These are phyloP conservation scores for Volvariella volvacea DNA, from an alignment of 1,284 basidiomycete genomes.

Conservation along the genomic window DNA sequence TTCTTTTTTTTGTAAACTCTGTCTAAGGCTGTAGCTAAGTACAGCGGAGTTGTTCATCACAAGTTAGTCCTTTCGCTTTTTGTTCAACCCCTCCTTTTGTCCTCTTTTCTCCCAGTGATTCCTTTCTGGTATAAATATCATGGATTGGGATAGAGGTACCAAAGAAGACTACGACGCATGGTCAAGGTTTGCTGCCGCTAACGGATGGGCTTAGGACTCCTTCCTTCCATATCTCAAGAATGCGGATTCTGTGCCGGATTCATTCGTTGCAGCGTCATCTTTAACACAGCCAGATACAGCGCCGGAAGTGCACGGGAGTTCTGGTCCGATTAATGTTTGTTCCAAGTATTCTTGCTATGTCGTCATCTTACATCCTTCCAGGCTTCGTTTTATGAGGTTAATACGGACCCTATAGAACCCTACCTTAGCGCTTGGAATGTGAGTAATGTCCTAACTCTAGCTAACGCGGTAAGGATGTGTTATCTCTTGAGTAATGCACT, in stretches of 20 bases:
- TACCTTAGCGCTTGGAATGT: background rate
- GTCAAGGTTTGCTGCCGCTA: slow-evolving; percentile 11
- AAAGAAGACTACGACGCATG: slow-evolving; percentile 23
- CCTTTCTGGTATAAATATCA: slow-evolving; percentile 8
- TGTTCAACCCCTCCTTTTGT: no score
- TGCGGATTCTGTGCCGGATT: background rate
- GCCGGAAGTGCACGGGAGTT: no score
- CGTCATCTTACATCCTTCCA: background rate
- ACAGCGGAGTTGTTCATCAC: no score
- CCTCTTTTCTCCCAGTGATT: slow-evolving; percentile 8
- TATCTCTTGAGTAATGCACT: background rate
- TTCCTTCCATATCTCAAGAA: slow-evolving; percentile 20
- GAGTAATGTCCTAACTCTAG: background rate
- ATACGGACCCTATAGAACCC: background rate
- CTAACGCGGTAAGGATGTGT: background rate
- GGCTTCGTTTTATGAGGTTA: background rate
- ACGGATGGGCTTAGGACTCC: slow-evolving; percentile 35
- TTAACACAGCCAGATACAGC: no score
- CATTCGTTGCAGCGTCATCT: background rate
- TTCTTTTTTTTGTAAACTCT: no score
- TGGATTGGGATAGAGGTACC: slow-evolving; percentile 9
- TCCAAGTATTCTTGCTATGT: background rate
- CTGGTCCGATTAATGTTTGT: background rate
- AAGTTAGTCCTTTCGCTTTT: no score
- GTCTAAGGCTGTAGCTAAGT: no score